Evolutionary conservation across 345 rosid species (phyloP), one percentile per base, ranked within the genome.

Genomic region (Euphorbia lathyris): DNA sequence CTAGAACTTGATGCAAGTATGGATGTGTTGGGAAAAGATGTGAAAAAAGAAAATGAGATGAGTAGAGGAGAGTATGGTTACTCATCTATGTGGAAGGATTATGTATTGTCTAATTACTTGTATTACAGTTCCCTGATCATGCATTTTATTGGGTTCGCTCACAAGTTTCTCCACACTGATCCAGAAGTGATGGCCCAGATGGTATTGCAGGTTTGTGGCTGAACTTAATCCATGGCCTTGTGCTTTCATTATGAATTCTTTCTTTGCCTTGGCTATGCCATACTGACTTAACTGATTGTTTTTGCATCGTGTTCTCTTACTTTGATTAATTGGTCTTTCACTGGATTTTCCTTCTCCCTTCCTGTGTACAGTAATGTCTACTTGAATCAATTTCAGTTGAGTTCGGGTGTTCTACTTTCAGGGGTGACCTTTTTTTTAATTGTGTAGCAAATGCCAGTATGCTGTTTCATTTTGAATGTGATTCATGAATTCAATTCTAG

Each of bases 141-240:
- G 96, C 98, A 94, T 86, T 94, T 94, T 68, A 86, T 88, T 65
- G 96, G 96, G 59, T 94, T 94, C 75, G 95, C 95, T 7, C 98
- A 91, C 86, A 94, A 89, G 85, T 94, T 94, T 79, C 97, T 94
- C 79, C 98, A 89, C 75, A 71, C 82, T 11, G 93, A 94, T 83
- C 90, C 96, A 27, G 94, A 85, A 73, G 65, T 73, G 70, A 81
- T 91, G 66, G 85, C 87, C 53, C 93, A 88, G 82, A 94, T 94
- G 98, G 88, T 88, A 47, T 79, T 86, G 72, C 90, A 91, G 98
- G 98, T 94, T 42, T 58, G 88, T 63, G 61, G 76, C 76, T 72
- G 68, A 50, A 34, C 68, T 11, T 51, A 17, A 20, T 40, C 48
- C 73, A n/a, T 51, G n/a, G 32, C 70, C 25, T 27, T 60, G 57